Conservation (phyloP, 345 rosid genomes). For the Acer campestre region DNA sequence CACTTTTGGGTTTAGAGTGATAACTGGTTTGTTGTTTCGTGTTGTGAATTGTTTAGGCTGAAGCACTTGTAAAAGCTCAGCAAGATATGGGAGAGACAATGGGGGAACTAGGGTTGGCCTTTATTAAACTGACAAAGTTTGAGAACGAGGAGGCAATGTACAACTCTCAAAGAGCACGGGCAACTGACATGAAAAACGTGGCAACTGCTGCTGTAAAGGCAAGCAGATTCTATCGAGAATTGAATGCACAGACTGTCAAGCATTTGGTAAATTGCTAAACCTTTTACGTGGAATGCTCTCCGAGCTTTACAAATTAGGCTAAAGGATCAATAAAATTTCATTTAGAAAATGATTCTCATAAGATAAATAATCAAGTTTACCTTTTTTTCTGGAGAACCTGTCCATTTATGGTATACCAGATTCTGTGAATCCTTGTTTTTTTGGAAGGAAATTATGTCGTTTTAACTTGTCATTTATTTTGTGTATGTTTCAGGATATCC, state of each 20-base stretch:
- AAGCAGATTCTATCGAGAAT: conserved; percentile 87
- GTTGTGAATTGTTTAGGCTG: conserved; percentile 57
- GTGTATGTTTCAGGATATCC: conserved; percentile 61
- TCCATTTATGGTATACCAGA: conserved; percentile 4
- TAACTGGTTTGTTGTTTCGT: background rate
- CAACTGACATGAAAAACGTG: conserved; percentile 81
- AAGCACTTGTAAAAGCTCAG: conserved; percentile 87
- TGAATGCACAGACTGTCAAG: conserved; percentile 85
- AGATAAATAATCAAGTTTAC: background rate
- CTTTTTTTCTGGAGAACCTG: conserved; percentile 10
- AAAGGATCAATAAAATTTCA: background rate
- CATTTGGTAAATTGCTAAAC: conserved; percentile 73
- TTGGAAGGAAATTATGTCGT: background rate
- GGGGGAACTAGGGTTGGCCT: conserved; percentile 89
- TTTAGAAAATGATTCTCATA: background rate
- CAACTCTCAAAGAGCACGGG: conserved; percentile 73
- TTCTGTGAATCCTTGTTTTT: background rate
- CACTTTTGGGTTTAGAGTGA: conserved; percentile 10
- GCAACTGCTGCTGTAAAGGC: conserved; percentile 99
- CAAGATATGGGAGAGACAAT: conserved; percentile 98
- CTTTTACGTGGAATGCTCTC: background rate
- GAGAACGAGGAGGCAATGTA: conserved; percentile 89
- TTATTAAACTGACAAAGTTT: conserved; percentile 86
- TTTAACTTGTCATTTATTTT: conserved; percentile 14
- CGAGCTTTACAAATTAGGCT: conserved; percentile 8